phyloP scores from a whole-genome alignment of 495 filamentous ascomycete species.

The Staphylotrichum longicolle region DNA sequence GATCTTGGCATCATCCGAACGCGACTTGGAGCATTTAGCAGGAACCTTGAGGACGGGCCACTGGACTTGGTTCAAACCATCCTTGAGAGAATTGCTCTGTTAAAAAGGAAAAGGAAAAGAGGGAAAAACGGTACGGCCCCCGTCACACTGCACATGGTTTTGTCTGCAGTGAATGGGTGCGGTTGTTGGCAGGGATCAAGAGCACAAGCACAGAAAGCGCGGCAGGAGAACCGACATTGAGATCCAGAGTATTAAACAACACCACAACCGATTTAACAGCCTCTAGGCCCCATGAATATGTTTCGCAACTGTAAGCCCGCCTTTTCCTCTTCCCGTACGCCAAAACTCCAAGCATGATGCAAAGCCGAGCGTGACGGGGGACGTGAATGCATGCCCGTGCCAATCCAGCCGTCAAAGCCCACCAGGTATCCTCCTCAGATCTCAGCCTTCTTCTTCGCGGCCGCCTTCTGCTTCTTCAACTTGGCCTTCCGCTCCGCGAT shows the following conservation, averaged over 20 bases:
- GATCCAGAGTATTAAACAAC: too few relatives aligned
- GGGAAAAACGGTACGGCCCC: too few relatives aligned
- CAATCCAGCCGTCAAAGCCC: not conserved
- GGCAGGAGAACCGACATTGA: too few relatives aligned
- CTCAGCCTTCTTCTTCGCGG: constrained; percentile 49
- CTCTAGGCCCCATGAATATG: constrained; percentile 14
- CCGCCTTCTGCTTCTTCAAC: constrained; percentile 58
- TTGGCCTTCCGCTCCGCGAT: constrained; percentile 59
- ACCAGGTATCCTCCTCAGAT: constrained; percentile 11
- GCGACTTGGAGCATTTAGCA: not conserved
- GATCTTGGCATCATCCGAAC: not conserved
- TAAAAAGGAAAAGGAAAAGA: too few relatives aligned
- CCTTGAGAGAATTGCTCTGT: too few relatives aligned
- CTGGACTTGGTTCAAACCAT: too few relatives aligned
- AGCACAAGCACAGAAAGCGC: too few relatives aligned
- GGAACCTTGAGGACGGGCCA: not conserved
- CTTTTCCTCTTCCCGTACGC: constrained; percentile 22
- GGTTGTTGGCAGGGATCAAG: too few relatives aligned
- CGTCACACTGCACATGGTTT: too few relatives aligned
- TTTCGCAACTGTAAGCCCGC: constrained; percentile 15
- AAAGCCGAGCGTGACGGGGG: constrained; percentile 13
- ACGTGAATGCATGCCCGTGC: not conserved
- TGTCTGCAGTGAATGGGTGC: too few relatives aligned
- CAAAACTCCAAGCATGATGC: constrained; percentile 25
- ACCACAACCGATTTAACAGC: not conserved